These are phyloP conservation scores for Didymella exigua DNA, from an alignment of 2,329 filamentous ascomycete species.

Conservation along the genomic window DNA sequence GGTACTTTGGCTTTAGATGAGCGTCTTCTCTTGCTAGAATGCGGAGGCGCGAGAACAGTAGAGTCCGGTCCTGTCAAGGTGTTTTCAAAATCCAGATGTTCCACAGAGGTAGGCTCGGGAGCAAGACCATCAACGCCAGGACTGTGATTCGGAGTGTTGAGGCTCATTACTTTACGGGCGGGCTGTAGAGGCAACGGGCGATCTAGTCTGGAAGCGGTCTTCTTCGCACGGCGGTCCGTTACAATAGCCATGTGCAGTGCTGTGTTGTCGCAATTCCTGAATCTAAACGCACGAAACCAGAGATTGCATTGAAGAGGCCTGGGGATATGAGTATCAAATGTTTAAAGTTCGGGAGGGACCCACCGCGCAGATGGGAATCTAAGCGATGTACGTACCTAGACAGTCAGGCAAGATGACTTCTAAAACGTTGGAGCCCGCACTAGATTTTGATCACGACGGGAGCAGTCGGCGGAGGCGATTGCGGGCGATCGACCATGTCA, in stretches of 20 bases:
- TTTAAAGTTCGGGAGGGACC: slow-evolving; percentile 32
- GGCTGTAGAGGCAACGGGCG: slow-evolving; percentile 42
- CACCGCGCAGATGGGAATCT: slow-evolving; percentile 28
- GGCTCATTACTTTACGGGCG: slow-evolving; percentile 44
- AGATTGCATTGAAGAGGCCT: slow-evolving; percentile 40
- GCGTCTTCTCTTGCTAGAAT: slow-evolving; percentile 45
- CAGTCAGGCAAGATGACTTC: slow-evolving; percentile 35
- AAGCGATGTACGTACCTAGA: slow-evolving; percentile 38
- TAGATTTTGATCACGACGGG: slow-evolving; percentile 37
- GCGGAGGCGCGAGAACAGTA: slow-evolving; percentile 28
- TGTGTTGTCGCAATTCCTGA: slow-evolving; percentile 36
- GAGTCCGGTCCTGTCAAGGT: slow-evolving; percentile 27
- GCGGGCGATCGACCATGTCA: slow-evolving; percentile 43
- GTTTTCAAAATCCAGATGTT: slow-evolving; percentile 27
- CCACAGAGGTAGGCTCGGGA: slow-evolving; percentile 28
- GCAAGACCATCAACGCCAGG: slow-evolving; percentile 36
- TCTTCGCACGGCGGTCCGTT: slow-evolving; percentile 44
- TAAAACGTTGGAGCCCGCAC: slow-evolving; percentile 47
- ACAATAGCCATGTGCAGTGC: slow-evolving; percentile 48
- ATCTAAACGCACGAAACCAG: slow-evolving; percentile 28
- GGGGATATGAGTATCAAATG: slow-evolving; percentile 37
- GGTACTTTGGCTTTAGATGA: slow-evolving; percentile 49
- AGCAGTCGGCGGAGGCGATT: slow-evolving; percentile 41
- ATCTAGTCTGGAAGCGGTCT: slow-evolving; percentile 42
- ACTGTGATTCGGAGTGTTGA: slow-evolving; percentile 36